Base-by-base conservation (phyloP, 2,329 filamentous ascomycete genomes). In the Capronia americana region DNA sequence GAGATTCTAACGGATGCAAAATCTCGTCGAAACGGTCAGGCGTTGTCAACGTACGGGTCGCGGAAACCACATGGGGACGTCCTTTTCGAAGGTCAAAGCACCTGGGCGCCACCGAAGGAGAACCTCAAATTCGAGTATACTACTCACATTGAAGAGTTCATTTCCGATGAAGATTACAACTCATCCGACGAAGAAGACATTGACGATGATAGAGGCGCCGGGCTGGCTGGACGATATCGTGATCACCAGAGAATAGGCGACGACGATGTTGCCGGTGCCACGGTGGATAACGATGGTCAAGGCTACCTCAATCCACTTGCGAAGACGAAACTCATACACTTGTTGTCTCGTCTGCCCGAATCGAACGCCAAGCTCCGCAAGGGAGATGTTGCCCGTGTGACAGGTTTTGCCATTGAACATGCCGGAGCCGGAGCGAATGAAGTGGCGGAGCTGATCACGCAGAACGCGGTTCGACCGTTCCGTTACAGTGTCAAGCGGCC, bases 331-430 rank as follows among this genome's bases (percentile, higher is more conserved):
- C 84, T 98, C 4, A 87, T 91, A 0, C 92, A 96, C 77, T 82
- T 97, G 10, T 83, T 98, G n/a, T 88, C 91, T 2, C 87, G 93
- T 17, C 82, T 98, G 28, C 95, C 95, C 0, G 91, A 88, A 2
- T 88, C 87, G 3, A 87, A 92, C 46, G 86, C 88, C 1, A 90
- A 86, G 71, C 83, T 97, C 28, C 86, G 92, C 30, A 92, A 92
- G 74, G 93, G 92, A 2, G 92, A 98, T 74, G 87, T 98, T 54
- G 93, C 92, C 1, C 86, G 93, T 4, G 84, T 97, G 1, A 94
- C 93, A 0, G 86, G 90, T 2, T 97, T 98, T 78, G 93, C 93
- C 12, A 92, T 98, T 63, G 90, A 89, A 2, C 92, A 98, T 76
- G 91, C 93, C 1, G 92, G 90, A 46, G 85, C 88, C 23, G 95